Evolutionary conservation across 768 basidiomycete genomes (phyloP), one percentile per base, ranked within the genome.

Genomic region (Wakefieldia striispora): DNA sequence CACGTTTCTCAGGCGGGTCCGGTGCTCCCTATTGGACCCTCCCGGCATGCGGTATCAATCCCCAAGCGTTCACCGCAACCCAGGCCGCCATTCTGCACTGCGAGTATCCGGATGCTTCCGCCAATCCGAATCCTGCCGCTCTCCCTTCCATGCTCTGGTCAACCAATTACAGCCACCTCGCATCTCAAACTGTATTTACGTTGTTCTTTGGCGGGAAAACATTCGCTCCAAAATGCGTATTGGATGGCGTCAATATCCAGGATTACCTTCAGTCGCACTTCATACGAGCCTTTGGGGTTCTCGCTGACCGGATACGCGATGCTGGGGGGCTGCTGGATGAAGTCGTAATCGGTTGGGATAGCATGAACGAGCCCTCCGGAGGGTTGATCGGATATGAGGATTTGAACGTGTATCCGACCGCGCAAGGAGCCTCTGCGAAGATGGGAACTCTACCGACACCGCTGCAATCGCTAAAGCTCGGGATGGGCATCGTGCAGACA

Each of bases 61-160:
- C 95, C 0, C 77, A 82, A 45, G 81, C 88, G 55, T 83, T 98
- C 57, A 91, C 89, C 1, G 79, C 85, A 0, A 97, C 95, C 1
- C 86, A 89, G 62, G 78, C 91, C 8, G 86, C 93, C 29, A 82
- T 95, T 45, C 59, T 99, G 8, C 94, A 98, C 65, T 85, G 80
- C 68, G 95, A 98, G 71, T 98, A 91, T 68, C 86, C 91, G 0
- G 61, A 74, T 1, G 1, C 49, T 1, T 69, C 84, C 0, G 75
- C 77, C 39, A 61, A 68, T 0, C 78, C 91, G 5, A 76, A 87
- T 56, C 94, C 95, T 0, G 75, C 81, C 3, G 65, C 79, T 0
- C 77, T 93, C 53, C 95, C 97, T 6, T 83, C 88, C 41, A 99
- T 99, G 97, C 81, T 93, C 53, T 99, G 97, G 97, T 83, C 85